Evolutionary conservation across 495 filamentous ascomycete genomes (phyloP), one percentile per base, ranked within the genome.

Genomic region (Cercophora sp.): DNA sequence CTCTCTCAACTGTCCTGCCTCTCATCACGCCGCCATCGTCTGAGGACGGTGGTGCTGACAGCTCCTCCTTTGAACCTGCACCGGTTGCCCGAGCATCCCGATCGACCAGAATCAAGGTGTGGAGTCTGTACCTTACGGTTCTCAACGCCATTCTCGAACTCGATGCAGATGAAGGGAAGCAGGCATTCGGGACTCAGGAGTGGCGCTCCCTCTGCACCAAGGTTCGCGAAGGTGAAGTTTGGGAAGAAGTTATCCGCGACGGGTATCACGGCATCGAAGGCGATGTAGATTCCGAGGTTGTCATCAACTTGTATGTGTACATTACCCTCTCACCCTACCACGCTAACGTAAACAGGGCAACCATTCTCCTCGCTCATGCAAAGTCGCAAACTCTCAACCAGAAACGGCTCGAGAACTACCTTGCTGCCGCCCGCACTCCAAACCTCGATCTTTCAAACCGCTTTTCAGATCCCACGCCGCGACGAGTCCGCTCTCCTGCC

Each of bases 121-220:
- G 94, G 94, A 94, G 88, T 68, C 78, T 98, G 58, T 97, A 97
- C 67, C 81, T 97, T 44, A 95, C 90, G 0, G 81, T 97, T 20
- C 77, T 97, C 27, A 94, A 96, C 70, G 88, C 88, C 20, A 86
- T 96, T 40, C 76, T 92, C 29, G 91, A 97, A 55, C 75, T 96
- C 57, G 88, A 87, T 15, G 70, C 85, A n/a, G 89, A 96, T 58
- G 89, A 96, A 64, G 93, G 92, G 25, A 96, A 91, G 70, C 79
- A 79, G 13, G 78, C 83, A 20, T 91, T 96, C 74, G 94, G 94
- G 0, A 82, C 79, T 35, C 79, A 85, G 52, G 83, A 89, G 56
- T 98, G 90, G 90, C 84, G 85, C 62, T 74, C 77, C 11, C 76
- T 97, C 51, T 85, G 87, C 31, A 73, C 83, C 25, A 88, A 89